Conservation (phyloP, 148 eudicot genomes). For the Polygonum maritimum region DNA sequence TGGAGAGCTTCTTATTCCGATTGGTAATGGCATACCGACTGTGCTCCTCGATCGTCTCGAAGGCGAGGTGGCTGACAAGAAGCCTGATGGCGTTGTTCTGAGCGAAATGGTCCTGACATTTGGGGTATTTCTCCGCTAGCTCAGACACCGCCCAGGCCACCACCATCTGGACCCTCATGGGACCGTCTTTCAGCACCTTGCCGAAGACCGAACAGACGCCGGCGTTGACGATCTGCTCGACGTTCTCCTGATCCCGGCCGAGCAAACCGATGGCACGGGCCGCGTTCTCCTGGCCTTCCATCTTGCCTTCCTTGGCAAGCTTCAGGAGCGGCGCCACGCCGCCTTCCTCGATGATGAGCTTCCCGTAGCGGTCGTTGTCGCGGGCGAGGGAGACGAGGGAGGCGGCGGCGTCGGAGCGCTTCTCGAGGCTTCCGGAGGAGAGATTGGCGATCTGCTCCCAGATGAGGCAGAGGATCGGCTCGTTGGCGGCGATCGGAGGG, state of each 20-base stretch:
- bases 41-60: constrained; percentile 80
- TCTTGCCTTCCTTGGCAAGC: constrained; percentile 60
- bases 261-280: constrained; percentile 64
- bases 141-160: constrained; percentile 89
- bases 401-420: constrained; percentile 60
- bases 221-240: constrained; percentile 61
- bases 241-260: constrained; percentile 68
- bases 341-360: constrained; percentile 71
- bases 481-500: constrained; percentile 80
- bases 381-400: constrained; percentile 65
- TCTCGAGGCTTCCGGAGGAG: constrained; percentile 49
- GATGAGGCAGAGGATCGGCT: constrained; percentile 73
- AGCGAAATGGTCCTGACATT: constrained; percentile 76
- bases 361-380: constrained; percentile 69
- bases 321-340: constrained; percentile 63
- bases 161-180: constrained; percentile 65
- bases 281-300: constrained; percentile 74
- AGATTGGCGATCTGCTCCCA: constrained; percentile 83
- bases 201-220: constrained; percentile 69
- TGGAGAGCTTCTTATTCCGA: constrained; percentile 29
- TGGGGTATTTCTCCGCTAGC: constrained; percentile 52
- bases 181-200: constrained; percentile 72
- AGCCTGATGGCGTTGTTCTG: constrained; percentile 63
- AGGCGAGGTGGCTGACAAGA: constrained; percentile 70
- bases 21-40: constrained; percentile 58